Evolutionary conservation across 768 basidiomycete species (phyloP), one percentile per base, ranked within the genome.

Genomic region (Rhizopogon vulgaris): DNA sequence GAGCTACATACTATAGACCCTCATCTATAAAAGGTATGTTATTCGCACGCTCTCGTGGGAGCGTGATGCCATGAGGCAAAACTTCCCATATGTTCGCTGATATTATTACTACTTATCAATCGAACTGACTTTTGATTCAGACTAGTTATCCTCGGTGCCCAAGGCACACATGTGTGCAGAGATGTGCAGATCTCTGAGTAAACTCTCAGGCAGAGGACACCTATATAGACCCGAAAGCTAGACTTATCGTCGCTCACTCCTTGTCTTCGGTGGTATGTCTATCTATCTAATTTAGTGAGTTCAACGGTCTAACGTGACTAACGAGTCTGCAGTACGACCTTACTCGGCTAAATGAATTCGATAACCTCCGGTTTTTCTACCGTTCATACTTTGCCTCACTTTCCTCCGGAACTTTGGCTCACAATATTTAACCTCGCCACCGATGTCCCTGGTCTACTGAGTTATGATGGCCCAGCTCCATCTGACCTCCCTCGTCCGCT

Each of bases 341-440:
- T 11, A 17, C 14, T n/a, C 36, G 39, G 22, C 41, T 32, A 52
- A 18, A 66, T 63, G 59, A 46, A 52, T 11, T 49, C 48, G 6
- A 18, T 25, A 40, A 18, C 36, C 42, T 48, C 41, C 25, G 15
- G 14, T 22, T 51, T 10, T 36, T 42, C 48, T 46, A 27, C 38
- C 2, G 11, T 25, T 12, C 54, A 37, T 12, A 34, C 36, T 1
- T n/a, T 48, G n/a, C 43, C 48, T 8, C 48, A 15, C 10, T 54
- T 67, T 11, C 64, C 64, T 27, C 63, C 66, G 17, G 66, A 66
- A 53, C 49, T 67, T 38, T 67, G 66, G 66, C 55, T 63, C 15
- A 58, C 41, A 38, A 57, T 67, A 28, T 67, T 67, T 43, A 15
- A 32, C 32, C 50, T 59, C 30, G 61, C 61, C 10, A 56, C 63